Evolutionary conservation across 1,284 basidiomycete species (phyloP), one percentile per base, ranked within the genome.

Genomic region (Clitocybe nebularis): DNA sequence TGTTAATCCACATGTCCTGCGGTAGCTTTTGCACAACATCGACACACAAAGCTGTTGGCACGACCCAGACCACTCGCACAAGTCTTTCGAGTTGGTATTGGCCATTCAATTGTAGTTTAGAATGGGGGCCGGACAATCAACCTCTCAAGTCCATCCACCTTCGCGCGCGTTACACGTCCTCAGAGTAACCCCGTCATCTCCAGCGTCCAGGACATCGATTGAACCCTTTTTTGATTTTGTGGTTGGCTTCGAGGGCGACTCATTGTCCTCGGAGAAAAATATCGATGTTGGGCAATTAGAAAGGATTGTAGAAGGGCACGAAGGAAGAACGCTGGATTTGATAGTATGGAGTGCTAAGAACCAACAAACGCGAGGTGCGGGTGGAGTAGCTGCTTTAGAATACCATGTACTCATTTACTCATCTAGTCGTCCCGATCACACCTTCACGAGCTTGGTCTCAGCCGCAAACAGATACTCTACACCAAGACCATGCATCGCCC

Each of bases 201-300:
- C 91, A 11, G 88, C 90, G 0, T 88, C 89, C 6, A 74, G 83
- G 43, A 89, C 89, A 4, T 81, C 80, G 39, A 87, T 98, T 34
- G 93, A 98, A 58, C 90, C 94, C 0, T 96, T 93, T 68, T 99
- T 99, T 59, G 95, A 98, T 69, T 98, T 96, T 63, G 80, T 97
- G 23, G 82, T 97, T 29, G 95, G 94, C 11, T 88, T 93, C 45
- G 83, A 91, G 59, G 83, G 84, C 22, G 74, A 83, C 47, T 67
- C 77, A 0, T 65, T 79, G 34, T 68, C 77, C 5, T 66, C 72
- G 2, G 69, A 73, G 41, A 71, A 74, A 39, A 74, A 72, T 29
- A 75, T 91, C 33, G 84, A 90, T 53, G 82, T 79, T n/a, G 66
- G 75, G 2, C 81, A 84, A 49, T 71, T 94, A 10, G 89, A 90